Percentiles rank a stretch among this genome's conserved stretches.
Conservation (phyloP, 257 asterid genomes). For the Capsicum pubescens region DNA sequence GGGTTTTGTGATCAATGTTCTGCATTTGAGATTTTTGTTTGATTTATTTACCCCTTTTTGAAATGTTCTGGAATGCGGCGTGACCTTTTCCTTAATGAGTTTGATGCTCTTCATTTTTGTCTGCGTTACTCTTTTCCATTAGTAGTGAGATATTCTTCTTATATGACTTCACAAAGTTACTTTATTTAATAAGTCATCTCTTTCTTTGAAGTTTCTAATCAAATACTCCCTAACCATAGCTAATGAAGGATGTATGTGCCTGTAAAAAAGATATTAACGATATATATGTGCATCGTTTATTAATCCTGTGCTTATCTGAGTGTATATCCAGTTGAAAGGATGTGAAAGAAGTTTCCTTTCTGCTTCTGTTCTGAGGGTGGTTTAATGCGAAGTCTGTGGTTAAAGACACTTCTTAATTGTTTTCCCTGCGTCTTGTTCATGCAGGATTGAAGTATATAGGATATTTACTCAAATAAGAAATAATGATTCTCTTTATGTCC, state of each 20-base stretch:
- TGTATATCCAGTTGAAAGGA: constrained; percentile 2
- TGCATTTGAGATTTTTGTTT: constrained; percentile 22
- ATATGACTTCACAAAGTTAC: neutral
- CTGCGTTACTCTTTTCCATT: neutral
- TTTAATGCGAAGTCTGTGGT: constrained; percentile 13
- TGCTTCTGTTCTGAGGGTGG: neutral
- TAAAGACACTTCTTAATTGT: neutral
- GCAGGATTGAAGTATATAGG: neutral
- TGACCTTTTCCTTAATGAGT: constrained; percentile 16
- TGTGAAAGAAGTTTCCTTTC: neutral
- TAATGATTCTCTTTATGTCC: neutral
- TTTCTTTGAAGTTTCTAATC: constrained; percentile 10
- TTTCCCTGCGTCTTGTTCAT: neutral
- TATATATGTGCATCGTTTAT: neutral
- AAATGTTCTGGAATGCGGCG: neutral
- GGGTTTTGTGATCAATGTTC: constrained; percentile 1
- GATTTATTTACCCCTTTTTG: constrained; percentile 18
- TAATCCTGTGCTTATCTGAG: neutral
- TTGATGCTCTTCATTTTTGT: neutral
- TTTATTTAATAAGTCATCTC: neutral
- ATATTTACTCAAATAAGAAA: neutral
- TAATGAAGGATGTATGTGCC: constrained; percentile 12
- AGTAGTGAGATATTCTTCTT: constrained; percentile 11
- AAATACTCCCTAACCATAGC: constrained; percentile 14
- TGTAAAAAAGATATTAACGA: neutral